phyloP scores from a whole-genome alignment of 2,329 filamentous ascomycete genomes.

The Sphaceloma murrayae region DNA sequence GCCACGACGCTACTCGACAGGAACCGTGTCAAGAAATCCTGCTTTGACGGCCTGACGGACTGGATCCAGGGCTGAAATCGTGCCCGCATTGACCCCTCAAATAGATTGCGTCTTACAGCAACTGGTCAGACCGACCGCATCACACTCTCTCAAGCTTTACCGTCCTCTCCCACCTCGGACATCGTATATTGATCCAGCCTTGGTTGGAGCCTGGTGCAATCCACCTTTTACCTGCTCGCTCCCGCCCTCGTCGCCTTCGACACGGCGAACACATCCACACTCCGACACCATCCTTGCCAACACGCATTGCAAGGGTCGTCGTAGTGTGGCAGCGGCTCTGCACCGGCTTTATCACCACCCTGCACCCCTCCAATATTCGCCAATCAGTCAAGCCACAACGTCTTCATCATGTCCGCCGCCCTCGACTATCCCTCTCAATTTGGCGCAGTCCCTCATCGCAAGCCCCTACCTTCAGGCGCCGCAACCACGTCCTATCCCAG shows the following conservation, averaged over 20 bases:
- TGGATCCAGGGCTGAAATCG: constrained; percentile 9
- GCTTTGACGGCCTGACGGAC: constrained; percentile 4
- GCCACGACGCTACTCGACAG: background rate
- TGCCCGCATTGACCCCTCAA: constrained; percentile 8
- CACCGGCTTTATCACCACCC: constrained; percentile 5
- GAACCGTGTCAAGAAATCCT: background rate
- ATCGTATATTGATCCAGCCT: constrained; percentile 9
- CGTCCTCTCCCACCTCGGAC: background rate
- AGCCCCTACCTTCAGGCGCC: constrained; percentile 18
- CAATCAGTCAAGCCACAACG: constrained; percentile 4
- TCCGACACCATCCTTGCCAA: constrained; percentile 9
- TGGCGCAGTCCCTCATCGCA: constrained; percentile 19
- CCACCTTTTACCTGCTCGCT: constrained; percentile 1
- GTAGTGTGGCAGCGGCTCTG: too few species aligned
- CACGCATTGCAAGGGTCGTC: too few species aligned
- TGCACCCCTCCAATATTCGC: background rate
- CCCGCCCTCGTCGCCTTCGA: background rate
- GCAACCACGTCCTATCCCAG: constrained; percentile 11
- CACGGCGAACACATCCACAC: too few species aligned
- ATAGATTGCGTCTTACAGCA: constrained; percentile 9
- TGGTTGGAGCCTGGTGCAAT: constrained; percentile 11
- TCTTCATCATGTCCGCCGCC: constrained; percentile 19
- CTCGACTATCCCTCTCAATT: constrained; percentile 19
- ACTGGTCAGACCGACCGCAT: too few species aligned
- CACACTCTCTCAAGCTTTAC: constrained; percentile 10